Evolutionary conservation across 352 stramenopile genomes (phyloP).

Genomic region (Aphanomyces astaci): DNA sequence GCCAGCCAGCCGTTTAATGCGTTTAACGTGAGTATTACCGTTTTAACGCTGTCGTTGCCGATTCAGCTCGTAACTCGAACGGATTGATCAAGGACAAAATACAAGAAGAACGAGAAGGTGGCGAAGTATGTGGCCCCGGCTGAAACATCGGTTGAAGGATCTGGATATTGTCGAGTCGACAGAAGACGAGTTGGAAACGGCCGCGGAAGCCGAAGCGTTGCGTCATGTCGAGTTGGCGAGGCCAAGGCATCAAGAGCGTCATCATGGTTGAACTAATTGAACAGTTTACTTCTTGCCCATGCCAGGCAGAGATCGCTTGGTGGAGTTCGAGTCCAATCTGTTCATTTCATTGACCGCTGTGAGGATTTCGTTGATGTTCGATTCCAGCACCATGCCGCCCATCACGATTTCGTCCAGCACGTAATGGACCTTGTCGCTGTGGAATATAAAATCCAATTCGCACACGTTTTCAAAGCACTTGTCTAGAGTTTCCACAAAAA

Average conservation of each 20-base stretch:
- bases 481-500: constrained; percentile 94
- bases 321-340: constrained; percentile 82
- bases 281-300: constrained; percentile 36
- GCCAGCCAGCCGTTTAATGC: constrained; percentile 74
- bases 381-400: constrained; percentile 99
- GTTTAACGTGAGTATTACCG: constrained; percentile 78
- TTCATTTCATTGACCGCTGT: constrained; percentile 96
- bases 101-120: constrained; percentile 39
- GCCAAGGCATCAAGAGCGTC: constrained; percentile 27
- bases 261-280: no score
- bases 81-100: constrained; percentile 53
- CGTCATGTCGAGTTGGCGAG: constrained; percentile 33
- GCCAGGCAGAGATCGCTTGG: constrained; percentile 63
- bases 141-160: constrained; percentile 56
- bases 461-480: constrained; percentile 99
- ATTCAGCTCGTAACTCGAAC: constrained; percentile 49
- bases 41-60: constrained; percentile 78
- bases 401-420: constrained; percentile 99
- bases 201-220: constrained; percentile 24
- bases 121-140: constrained; percentile 38
- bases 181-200: constrained; percentile 36
- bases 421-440: constrained; percentile 96
- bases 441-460: constrained; percentile 99
- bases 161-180: constrained; percentile 50
- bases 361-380: constrained; percentile 97